Base-by-base conservation (phyloP, 768 basidiomycete genomes). In the Macrolepiota albuminosa region DNA sequence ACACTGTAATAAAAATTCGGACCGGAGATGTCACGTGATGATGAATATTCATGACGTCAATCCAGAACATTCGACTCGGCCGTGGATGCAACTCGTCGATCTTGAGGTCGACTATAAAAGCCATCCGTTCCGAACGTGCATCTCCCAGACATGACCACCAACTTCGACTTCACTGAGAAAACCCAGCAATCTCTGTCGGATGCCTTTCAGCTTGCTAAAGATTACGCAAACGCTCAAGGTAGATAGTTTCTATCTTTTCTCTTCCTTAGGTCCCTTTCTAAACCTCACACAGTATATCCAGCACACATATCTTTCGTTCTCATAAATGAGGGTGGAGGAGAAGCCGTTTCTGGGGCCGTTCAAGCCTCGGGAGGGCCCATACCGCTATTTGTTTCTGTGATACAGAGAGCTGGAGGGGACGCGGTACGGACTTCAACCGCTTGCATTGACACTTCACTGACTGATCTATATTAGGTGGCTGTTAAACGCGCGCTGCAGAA, bases 141-240 rank as follows among this genome's bases (percentile, higher is more conserved):
- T 54, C 40, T 11, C 29, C 18, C 6, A 54, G 16, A 40, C 65
- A 84, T 83, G 81, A 63, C 78, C 59, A 76, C 79, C 61, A 84
- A 84, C 73, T 75, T 90, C 62, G 89, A 95, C 65, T 89, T 95
- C 66, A 96, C 94, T 33, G 91, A 95, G 73, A 93, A 89, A 71
- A 82, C 93, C 13, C 81, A 84, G 67, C 81, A 88, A 66, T 79
- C 87, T 31, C 68, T 95, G 56, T 73, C 84, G 57, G 84, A 84
- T 53, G 87, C 93, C 1, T 72, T 92, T 56, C 91, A 93, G 66
- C 80, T 89, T 46, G 92, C 93, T 11, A 92, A 85, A 69, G 92
- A 95, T 72, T 85, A 93, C 69, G 81, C 89, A 18, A 86, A 93
- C 67, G 86, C 85, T 0, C 89, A 94, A 81, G 83, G 91, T 88